Evolutionary conservation across 2,329 filamentous ascomycete genomes (phyloP).

Genomic region (Elsinoe batatas): DNA sequence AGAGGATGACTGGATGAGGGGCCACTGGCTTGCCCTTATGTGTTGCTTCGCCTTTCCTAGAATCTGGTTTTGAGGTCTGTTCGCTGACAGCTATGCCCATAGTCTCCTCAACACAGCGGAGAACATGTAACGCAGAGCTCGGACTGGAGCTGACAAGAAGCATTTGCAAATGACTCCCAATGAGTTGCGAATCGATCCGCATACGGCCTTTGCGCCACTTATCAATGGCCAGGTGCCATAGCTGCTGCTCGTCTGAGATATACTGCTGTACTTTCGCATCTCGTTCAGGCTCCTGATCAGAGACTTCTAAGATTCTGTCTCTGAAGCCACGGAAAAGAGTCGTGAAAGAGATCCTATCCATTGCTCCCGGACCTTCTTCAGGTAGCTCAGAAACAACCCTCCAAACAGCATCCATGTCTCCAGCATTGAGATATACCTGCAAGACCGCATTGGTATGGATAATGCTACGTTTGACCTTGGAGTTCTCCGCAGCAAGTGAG

Average conservation of each 20-base stretch:
- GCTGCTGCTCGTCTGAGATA: constrained; percentile 49
- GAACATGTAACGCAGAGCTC: constrained; percentile 58
- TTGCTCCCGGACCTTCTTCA: constrained; percentile 49
- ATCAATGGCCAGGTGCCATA: constrained; percentile 74
- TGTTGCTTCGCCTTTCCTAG: neutral
- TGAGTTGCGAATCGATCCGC: constrained; percentile 65
- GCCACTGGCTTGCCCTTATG: constrained; percentile 1
- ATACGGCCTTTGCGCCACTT: constrained; percentile 66
- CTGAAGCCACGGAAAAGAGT: constrained; percentile 72
- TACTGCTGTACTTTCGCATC: constrained; percentile 41
- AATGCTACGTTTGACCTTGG: constrained; percentile 58
- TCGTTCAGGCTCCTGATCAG: constrained; percentile 25
- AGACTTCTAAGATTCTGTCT: constrained; percentile 25
- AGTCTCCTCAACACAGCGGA: constrained; percentile 69
- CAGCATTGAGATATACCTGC: constrained; percentile 63
- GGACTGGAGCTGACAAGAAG: constrained; percentile 54
- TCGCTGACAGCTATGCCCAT: constrained; percentile 55
- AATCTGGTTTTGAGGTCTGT: constrained; percentile 12
- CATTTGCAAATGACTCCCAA: constrained; percentile 70
- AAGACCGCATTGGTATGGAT: constrained; percentile 87
- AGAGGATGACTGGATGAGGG: constrained; percentile 43
- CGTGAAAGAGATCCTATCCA: constrained; percentile 67
- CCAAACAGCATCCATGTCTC: constrained; percentile 73
- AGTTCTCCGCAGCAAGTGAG: constrained; percentile 55
- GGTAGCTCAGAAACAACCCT: constrained; percentile 63